Evolutionary conservation across 2,329 filamentous ascomycete genomes (phyloP).

Genomic region (Gliomastix tumulicola): DNA sequence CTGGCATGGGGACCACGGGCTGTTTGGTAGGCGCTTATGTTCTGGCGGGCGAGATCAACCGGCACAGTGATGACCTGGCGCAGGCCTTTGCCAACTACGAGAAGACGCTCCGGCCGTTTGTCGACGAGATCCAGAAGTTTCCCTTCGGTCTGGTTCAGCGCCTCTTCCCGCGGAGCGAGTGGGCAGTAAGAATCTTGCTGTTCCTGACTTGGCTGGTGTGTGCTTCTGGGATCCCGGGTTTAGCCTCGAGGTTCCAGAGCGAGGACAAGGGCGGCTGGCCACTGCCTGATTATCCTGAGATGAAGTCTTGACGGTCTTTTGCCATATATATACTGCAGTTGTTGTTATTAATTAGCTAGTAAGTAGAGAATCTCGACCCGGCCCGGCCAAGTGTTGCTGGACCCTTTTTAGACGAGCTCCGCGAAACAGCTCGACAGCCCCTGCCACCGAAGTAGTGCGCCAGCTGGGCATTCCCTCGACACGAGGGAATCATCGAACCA

Average conservation of each 20-base stretch:
- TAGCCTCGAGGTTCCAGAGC: slow-evolving; percentile 1
- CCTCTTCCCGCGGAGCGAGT: slow-evolving; percentile 3
- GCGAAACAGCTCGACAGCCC: too few species aligned
- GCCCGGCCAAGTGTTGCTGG: too few species aligned
- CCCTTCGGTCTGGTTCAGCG: slow-evolving; percentile 2
- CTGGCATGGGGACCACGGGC: slow-evolving; percentile 35
- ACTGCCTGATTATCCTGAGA: slow-evolving; percentile 5
- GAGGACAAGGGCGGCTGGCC: slow-evolving; percentile 3
- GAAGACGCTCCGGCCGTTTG: neutral
- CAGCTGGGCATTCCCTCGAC: too few species aligned
- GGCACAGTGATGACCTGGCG: slow-evolving; percentile 4
- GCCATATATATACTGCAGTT: too few species aligned
- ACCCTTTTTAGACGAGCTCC: too few species aligned
- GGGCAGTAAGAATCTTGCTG: slow-evolving; percentile 3
- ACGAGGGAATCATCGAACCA: too few species aligned
- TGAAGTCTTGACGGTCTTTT: too few species aligned
- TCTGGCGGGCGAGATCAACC: slow-evolving; percentile 37
- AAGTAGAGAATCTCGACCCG: too few species aligned
- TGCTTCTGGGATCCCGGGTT: slow-evolving; percentile 5
- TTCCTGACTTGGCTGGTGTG: slow-evolving; percentile 6
- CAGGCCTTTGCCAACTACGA: slow-evolving; percentile 1
- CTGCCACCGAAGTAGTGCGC: too few species aligned
- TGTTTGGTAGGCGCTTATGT: slow-evolving; percentile 40
- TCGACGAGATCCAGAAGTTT: slow-evolving; percentile 1
- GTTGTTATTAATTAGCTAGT: too few species aligned